Percentiles rank a stretch among this genome's conserved stretches.
Evolutionary conservation across 2,329 filamentous ascomycete genomes (phyloP).

Genomic region (Colletotrichum cereale): DNA sequence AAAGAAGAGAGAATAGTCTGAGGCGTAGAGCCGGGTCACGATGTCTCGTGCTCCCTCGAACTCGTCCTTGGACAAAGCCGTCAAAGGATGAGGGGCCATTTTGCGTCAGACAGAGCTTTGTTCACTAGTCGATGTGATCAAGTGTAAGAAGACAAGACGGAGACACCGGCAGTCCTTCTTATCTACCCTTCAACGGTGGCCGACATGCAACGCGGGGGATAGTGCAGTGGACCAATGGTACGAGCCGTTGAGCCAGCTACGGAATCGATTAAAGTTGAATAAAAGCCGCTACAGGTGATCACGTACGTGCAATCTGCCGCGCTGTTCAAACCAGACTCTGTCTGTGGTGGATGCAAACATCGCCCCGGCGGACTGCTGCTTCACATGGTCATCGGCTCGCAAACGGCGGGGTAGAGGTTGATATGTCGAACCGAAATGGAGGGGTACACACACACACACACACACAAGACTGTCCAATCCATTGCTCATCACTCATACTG

Average conservation of each 20-base stretch:
- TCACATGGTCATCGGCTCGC: neutral
- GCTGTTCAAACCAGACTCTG: neutral
- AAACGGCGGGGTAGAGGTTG: slow-evolving; percentile 17
- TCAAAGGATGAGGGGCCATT: slow-evolving; percentile 58
- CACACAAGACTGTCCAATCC: neutral
- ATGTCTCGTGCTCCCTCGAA: slow-evolving; percentile 60
- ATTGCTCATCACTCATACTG: neutral
- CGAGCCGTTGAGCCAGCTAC: slow-evolving; percentile 12
- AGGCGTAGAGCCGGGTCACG: slow-evolving; percentile 51
- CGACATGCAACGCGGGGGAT: slow-evolving; percentile 26
- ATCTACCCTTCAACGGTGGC: slow-evolving; percentile 22
- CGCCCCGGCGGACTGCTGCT: neutral
- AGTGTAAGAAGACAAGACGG: neutral
- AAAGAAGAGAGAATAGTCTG: slow-evolving; percentile 50
- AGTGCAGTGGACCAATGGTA: slow-evolving; percentile 22
- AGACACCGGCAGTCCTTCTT: slow-evolving; percentile 7
- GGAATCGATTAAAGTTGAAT: neutral
- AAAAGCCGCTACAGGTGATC: slow-evolving; percentile 4
- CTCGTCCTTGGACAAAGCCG: slow-evolving; percentile 63
- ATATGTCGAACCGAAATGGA: neutral
- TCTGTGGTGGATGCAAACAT: neutral
- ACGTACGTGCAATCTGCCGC: neutral
- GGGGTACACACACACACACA: neutral
- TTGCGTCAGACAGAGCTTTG: neutral
- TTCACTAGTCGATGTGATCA: neutral